phyloP scores from a whole-genome alignment of 148 eudicot genomes.

The Mesembryanthemum crystallinum region DNA sequence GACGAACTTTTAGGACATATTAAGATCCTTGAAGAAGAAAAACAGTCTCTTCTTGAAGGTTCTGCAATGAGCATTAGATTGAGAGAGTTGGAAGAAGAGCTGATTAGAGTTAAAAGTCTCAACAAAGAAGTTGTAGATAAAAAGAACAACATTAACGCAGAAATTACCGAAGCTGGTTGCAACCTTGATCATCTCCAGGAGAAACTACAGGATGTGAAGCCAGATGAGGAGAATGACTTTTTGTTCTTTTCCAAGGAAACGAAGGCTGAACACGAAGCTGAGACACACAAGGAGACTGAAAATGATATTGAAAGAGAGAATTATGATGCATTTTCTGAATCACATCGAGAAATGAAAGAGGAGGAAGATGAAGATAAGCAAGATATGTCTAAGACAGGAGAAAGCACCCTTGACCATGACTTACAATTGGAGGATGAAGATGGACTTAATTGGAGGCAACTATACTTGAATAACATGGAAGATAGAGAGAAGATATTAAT shows the following conservation, averaged over 20 bases:
- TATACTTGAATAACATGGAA: conserved; percentile 55
- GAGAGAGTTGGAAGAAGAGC: conserved; percentile 54
- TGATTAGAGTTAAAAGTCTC: conserved; percentile 42
- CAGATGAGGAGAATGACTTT: conserved; percentile 42
- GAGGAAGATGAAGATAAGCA: conserved; percentile 35
- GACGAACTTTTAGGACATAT: conserved; percentile 49
- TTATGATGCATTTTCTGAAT: neutral
- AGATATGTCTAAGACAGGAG: conserved; percentile 21
- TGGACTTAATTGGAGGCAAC: conserved; percentile 57
- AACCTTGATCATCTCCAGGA: conserved; percentile 54
- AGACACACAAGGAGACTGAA: conserved; percentile 32
- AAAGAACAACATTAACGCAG: conserved; percentile 34
- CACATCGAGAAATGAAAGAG: conserved; percentile 22
- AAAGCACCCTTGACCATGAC: conserved; percentile 23
- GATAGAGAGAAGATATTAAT: conserved; percentile 66
- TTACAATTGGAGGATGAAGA: conserved; percentile 32
- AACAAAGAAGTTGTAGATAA: conserved; percentile 35
- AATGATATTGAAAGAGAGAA: conserved; percentile 27
- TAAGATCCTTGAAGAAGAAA: conserved; percentile 47
- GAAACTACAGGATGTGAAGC: conserved; percentile 50
- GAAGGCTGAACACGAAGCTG: conserved; percentile 26
- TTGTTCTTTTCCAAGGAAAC: conserved; percentile 20
- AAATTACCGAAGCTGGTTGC: conserved; percentile 47
- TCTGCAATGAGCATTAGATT: conserved; percentile 37
- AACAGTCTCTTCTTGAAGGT: conserved; percentile 34